phyloP scores from a whole-genome alignment of 1,284 basidiomycete genomes.

The Cryptococcus maquisensis region DNA sequence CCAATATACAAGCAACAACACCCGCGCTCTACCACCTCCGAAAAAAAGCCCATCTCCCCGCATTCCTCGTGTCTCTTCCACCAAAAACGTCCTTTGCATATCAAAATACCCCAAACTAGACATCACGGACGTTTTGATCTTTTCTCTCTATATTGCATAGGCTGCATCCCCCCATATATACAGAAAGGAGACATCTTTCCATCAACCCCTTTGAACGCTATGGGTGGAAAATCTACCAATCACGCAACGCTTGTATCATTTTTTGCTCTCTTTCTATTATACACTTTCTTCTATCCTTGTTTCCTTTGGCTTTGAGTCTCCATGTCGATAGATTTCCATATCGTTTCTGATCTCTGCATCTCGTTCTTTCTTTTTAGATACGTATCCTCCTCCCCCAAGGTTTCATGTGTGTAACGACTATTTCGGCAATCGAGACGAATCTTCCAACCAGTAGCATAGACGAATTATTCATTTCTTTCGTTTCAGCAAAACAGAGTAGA shows the following conservation, averaged over 20 bases:
- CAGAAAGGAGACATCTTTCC: not conserved
- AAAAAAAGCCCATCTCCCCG: not conserved
- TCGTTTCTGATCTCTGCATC: not conserved
- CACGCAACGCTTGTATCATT: not conserved
- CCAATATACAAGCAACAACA: not conserved
- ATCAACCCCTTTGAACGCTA: not conserved
- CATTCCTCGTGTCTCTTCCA: not conserved
- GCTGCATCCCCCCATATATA: not conserved
- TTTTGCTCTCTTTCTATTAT: not conserved
- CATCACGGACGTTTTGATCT: constrained; percentile 6
- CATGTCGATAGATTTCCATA: not conserved
- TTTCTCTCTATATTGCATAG: not conserved
- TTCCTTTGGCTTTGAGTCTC: not conserved
- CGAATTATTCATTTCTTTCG: too few species aligned
- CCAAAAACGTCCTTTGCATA: constrained; percentile 1
- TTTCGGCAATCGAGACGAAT: too few species aligned
- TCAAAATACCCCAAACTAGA: constrained; percentile 2
- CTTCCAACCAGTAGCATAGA: too few species aligned
- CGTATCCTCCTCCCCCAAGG: not conserved
- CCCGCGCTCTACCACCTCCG: not conserved
- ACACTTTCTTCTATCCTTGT: not conserved
- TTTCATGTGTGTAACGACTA: constrained; percentile 1
- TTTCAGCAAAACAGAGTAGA: too few species aligned
- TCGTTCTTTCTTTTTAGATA: not conserved
- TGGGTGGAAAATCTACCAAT: not conserved